These are phyloP conservation scores for Wickerhamiella spandovensis DNA, from an alignment of 805 yeast species.

Conservation along the genomic window DNA sequence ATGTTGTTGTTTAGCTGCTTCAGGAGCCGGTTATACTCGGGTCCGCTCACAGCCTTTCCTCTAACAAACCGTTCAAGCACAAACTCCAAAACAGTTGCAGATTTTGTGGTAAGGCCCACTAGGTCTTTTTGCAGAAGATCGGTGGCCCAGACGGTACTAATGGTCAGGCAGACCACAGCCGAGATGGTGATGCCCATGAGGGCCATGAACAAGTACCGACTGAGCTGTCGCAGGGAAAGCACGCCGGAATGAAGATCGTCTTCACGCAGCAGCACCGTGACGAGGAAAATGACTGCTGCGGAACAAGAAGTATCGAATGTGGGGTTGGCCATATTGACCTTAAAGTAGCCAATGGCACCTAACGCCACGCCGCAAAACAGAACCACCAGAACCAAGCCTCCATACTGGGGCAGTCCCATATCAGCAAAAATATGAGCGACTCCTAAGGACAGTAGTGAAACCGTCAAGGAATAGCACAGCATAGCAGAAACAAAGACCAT, in stretches of 20 bases:
- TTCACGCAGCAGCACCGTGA: constrained; percentile 61
- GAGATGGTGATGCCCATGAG: constrained; percentile 47
- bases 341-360: constrained; percentile 56
- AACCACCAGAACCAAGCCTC: constrained; percentile 41
- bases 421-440: constrained; percentile 35
- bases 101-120: constrained; percentile 37
- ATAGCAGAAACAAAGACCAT: constrained; percentile 45
- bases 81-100: constrained; percentile 36
- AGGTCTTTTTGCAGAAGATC: constrained; percentile 32
- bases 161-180: constrained; percentile 42
- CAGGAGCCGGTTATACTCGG: constrained; percentile 23
- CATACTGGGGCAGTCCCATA: constrained; percentile 34
- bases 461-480: constrained; percentile 34
- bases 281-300: constrained; percentile 55
- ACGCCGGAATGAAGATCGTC: constrained; percentile 48
- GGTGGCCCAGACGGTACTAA: constrained; percentile 54
- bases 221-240: constrained; percentile 42
- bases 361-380: constrained; percentile 38
- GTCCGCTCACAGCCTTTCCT: constrained; percentile 32
- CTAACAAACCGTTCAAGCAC: constrained; percentile 37
- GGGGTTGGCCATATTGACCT: constrained; percentile 50
- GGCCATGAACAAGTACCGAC: constrained; percentile 45
- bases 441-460: background rate
- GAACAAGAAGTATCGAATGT: constrained; percentile 76
- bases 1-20: constrained; percentile 31